Evolutionary conservation across 169 alveolate genomes (phyloP).

Genomic region (Plasmodium malariae): DNA sequence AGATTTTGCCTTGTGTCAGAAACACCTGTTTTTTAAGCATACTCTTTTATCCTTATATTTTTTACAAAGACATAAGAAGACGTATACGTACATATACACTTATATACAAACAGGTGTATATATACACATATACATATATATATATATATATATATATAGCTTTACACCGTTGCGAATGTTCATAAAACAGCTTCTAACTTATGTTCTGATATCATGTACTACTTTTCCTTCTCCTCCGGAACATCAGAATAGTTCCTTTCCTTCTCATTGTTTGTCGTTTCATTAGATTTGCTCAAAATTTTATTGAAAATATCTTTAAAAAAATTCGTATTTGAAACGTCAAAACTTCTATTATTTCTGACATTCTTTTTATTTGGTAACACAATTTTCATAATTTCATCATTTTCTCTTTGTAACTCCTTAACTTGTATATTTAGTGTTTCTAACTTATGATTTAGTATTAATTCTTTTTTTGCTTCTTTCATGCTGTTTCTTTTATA

Average conservation of each 20-base stretch:
- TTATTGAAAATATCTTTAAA: constrained; percentile 52
- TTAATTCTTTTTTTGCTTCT: constrained; percentile 84
- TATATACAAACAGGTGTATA: background rate
- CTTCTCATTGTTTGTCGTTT: constrained; percentile 9
- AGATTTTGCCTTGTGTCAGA: too few species aligned
- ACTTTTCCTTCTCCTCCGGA: background rate
- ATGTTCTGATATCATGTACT: background rate
- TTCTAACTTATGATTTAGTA: constrained; percentile 77
- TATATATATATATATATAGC: background rate
- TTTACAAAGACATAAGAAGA: background rate
- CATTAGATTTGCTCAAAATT: constrained; percentile 10
- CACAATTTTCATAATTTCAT: constrained; percentile 81
- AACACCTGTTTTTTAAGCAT: too few species aligned
- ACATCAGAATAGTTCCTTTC: background rate
- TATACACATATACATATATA: background rate
- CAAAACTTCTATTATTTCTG: constrained; percentile 64
- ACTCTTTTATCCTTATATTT: too few species aligned
- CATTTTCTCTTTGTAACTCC: constrained; percentile 71
- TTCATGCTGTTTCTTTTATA: constrained; percentile 82
- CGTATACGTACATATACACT: background rate
- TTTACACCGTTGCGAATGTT: background rate
- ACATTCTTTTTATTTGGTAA: constrained; percentile 66
- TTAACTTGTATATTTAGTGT: constrained; percentile 77
- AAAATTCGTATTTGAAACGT: constrained; percentile 40
- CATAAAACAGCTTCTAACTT: background rate